A percentile compares a stretch with the other conserved stretches of the same genome.
Conservation (phyloP, 768 basidiomycete species). For the Baorangia bicolor region DNA sequence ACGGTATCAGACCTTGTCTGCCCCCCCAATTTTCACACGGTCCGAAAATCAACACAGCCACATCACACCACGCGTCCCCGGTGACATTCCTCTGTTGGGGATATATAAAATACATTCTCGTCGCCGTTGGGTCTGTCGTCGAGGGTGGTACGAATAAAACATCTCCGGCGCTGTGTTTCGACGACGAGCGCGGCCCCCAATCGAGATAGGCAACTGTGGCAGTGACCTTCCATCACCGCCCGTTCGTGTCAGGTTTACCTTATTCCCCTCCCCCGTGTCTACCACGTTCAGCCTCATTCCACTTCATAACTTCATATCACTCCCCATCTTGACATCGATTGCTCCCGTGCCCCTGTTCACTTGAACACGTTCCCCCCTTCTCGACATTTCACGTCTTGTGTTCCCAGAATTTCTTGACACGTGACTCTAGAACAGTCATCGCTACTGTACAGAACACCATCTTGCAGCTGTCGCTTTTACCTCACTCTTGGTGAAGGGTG, state of each 20-base stretch:
- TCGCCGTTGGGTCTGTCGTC: neutral
- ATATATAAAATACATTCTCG: neutral
- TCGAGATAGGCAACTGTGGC: neutral
- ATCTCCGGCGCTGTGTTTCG: neutral
- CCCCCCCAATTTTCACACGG: conserved; percentile 32
- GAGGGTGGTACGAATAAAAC: neutral
- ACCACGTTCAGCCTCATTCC: conserved; percentile 16
- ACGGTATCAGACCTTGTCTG: conserved; percentile 25
- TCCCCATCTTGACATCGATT: conserved; percentile 6
- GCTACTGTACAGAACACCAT: neutral
- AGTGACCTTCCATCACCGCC: neutral
- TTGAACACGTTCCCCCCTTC: conserved; percentile 13
- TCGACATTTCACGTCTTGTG: neutral
- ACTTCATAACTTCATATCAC: conserved; percentile 7
- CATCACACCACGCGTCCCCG: conserved; percentile 4
- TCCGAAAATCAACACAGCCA: conserved; percentile 31
- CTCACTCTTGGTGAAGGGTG: neutral
- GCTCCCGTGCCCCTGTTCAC: neutral
- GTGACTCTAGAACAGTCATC: neutral
- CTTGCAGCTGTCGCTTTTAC: conserved; percentile 5
- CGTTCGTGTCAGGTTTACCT: neutral
- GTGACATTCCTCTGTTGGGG: neutral
- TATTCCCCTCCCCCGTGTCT: conserved; percentile 1
- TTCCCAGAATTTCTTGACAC: neutral
- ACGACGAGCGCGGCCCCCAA: neutral